Evolutionary conservation across 2,329 filamentous ascomycete species (phyloP), one percentile per base, ranked within the genome.

Genomic region (Pseudohalonectria lignicola): DNA sequence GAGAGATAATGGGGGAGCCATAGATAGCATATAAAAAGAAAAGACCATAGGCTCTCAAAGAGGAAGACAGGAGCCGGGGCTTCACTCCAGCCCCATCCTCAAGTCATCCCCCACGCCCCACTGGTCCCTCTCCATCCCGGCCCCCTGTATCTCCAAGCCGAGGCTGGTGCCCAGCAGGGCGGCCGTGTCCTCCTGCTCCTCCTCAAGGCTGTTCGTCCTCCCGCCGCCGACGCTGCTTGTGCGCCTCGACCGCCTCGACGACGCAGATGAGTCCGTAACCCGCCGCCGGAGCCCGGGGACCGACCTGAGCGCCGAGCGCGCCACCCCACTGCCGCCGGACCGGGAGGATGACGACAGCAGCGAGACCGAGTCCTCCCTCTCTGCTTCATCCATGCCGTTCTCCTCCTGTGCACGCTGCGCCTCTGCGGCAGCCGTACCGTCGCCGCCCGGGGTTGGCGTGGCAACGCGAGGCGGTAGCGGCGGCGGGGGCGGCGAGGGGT

Each of bases 101-200:
- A 82, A 77, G 52, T 94, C 86, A 54, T 94, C 87, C 1, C 84
- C 83, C 36, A 93, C 72, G 0, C 85, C 84, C 79, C 86, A 87
- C 71, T 37, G 36, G 11, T 37, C 36, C 47, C 63, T 78, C 47
- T 71, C 76, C 51, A 61, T 64, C 45, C 67, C 59, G 45, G 68
- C 53, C 46, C 67, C 65, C 56, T 76, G 64, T 50, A 74, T 59
- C 55, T 72, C 63, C 34, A 75, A 53, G 40, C 71, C 66, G 4
- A 72, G 53, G 39, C 63, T 60, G 19, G 64, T 49, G 19, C 62
- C 61, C 34, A 72, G 49, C 26, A 56, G 49, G 26, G 56, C 57
- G 16, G 59, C 55, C 23, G 54, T 64, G 34, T 64, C 68, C 37
- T 66, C 59, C 39, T 60, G 62, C 32, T 57, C 59, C 18, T 58